Percentiles rank a stretch among this genome's conserved stretches.
These are phyloP conservation scores for Exserohilum rostratum DNA, from an alignment of 2,329 filamentous ascomycete genomes.

Conservation along the genomic window DNA sequence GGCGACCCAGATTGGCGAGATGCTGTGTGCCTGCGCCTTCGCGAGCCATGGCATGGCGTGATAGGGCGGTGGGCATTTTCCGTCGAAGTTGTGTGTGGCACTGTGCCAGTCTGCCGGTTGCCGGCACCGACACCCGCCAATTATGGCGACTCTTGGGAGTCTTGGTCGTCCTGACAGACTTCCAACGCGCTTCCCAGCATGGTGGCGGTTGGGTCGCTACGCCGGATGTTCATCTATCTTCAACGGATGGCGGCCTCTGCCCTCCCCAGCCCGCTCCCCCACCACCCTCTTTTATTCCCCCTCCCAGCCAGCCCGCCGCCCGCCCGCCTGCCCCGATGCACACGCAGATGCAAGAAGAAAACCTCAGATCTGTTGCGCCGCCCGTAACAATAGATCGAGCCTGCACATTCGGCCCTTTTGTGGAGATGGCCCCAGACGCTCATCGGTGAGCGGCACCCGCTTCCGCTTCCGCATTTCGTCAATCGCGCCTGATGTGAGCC, in stretches of 20 bases:
- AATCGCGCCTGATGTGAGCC: slow-evolving; percentile 10
- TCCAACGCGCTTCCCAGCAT: background rate
- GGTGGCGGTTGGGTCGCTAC: background rate
- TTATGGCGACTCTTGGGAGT: background rate
- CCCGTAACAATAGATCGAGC: slow-evolving; percentile 8
- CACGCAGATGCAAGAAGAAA: slow-evolving; percentile 13
- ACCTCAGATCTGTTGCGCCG: slow-evolving; percentile 6
- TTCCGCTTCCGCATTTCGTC: slow-evolving; percentile 19
- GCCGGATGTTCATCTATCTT: slow-evolving; percentile 2
- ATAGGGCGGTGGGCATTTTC: slow-evolving; percentile 2
- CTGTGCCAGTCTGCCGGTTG: background rate
- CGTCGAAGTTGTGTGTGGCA: background rate
- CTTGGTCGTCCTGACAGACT: background rate
- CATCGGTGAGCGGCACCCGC: slow-evolving; percentile 15
- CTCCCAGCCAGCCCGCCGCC: background rate
- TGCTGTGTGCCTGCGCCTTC: slow-evolving; percentile 9
- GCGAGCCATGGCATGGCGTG: background rate
- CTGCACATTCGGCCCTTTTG: slow-evolving; percentile 6
- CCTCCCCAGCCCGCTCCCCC: background rate
- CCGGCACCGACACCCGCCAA: background rate
- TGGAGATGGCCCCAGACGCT: slow-evolving; percentile 4
- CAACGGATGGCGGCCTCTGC: too few species aligned
- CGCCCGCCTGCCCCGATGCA: slow-evolving; percentile 5
- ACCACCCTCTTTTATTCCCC: background rate
- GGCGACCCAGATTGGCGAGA: slow-evolving; percentile 11